Evolutionary conservation across 352 stramenopile species (phyloP).

Genomic region (Pythium oligandrum): DNA sequence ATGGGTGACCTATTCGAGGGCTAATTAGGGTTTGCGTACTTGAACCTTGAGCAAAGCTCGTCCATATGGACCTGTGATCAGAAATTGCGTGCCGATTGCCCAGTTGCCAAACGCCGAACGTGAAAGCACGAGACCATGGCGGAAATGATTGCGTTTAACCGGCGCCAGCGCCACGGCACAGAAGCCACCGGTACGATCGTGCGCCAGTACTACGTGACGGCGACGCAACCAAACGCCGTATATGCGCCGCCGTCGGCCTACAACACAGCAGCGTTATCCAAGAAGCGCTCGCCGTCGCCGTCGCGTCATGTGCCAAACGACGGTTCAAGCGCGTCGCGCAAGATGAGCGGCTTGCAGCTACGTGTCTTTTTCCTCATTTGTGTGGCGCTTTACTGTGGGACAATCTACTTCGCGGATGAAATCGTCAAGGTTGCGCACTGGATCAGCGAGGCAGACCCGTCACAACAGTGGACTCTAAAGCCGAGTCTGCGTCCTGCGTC

Average conservation of each 20-base stretch:
- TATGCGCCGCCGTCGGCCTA: too few relatives aligned
- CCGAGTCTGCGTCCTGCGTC: too few relatives aligned
- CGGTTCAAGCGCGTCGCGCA: constrained; percentile 1
- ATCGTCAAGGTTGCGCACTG: constrained; percentile 23
- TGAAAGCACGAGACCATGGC: constrained; percentile 4
- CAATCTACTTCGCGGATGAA: constrained; percentile 50
- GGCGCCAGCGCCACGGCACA: background rate
- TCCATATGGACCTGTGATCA: too few relatives aligned
- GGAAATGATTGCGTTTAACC: constrained; percentile 13
- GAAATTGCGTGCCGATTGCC: too few relatives aligned
- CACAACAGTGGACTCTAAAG: background rate
- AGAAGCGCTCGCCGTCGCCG: background rate
- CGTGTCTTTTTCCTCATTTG: constrained; percentile 50
- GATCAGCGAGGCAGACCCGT: constrained; percentile 14
- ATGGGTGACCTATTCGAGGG: too few relatives aligned
- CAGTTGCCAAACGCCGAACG: background rate
- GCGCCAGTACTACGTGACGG: background rate
- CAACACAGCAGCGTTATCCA: too few relatives aligned
- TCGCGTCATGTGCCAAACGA: background rate
- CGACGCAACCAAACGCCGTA: background rate
- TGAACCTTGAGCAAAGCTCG: too few relatives aligned
- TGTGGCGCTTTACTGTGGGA: constrained; percentile 40
- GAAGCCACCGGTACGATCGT: background rate
- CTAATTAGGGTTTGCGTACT: too few relatives aligned
- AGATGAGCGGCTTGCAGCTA: constrained; percentile 25